Conservation (phyloP, 2,329 filamentous ascomycete species). For the Aspergillus novoparasiticus region DNA sequence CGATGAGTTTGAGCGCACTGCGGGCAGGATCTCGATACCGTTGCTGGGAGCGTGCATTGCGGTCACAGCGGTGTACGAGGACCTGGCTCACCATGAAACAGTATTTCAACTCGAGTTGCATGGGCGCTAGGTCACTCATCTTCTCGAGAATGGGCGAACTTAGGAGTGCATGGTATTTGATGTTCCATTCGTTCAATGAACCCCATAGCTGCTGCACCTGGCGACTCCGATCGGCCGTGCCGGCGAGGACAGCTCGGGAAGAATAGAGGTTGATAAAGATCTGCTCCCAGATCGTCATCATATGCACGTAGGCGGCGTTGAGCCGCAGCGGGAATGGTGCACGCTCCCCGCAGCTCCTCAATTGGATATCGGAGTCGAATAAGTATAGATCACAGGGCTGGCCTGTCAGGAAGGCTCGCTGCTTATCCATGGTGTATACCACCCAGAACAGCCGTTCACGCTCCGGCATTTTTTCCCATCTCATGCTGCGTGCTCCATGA, state of each 20-base stretch:
- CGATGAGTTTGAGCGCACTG: background rate
- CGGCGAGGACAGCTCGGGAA: background rate
- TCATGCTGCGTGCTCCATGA: background rate
- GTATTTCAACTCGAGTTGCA: background rate
- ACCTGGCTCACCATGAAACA: conserved; percentile 1
- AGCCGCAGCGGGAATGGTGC: background rate
- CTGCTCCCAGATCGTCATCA: conserved; percentile 3
- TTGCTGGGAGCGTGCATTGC: background rate
- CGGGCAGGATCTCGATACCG: background rate
- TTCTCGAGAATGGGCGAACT: background rate
- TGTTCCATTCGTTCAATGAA: background rate
- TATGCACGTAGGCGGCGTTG: background rate
- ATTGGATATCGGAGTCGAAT: conserved; percentile 1
- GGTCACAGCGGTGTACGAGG: background rate
- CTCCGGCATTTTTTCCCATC: background rate
- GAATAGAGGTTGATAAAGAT: conserved; percentile 4
- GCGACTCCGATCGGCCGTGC: background rate
- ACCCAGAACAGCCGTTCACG: background rate
- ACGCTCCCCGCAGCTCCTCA: background rate
- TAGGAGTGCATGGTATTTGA: background rate
- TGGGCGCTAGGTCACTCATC: background rate
- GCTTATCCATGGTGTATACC: background rate
- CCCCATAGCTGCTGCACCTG: conserved; percentile 1
- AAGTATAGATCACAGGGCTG: conserved; percentile 1
- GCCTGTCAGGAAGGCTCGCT: background rate